Evolutionary conservation across 192 early-diverging fungal genomes (phyloP).

Genomic region (Jimgerdemannia flammicorona): DNA sequence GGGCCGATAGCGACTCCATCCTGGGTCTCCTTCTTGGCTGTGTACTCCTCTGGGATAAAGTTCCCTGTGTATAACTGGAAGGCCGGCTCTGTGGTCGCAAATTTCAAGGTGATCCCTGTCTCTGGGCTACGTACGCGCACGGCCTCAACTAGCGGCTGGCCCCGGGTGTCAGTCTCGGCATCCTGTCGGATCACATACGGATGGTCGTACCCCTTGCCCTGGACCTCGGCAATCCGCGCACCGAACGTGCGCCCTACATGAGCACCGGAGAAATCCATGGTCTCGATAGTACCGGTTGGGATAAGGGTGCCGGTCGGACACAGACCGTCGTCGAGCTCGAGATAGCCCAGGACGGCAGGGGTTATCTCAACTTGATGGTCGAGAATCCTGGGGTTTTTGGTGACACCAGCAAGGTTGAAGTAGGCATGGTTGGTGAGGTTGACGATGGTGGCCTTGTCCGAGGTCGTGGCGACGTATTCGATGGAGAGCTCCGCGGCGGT

Average conservation of each 20-base stretch:
- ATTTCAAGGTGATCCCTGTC: constrained; percentile 58
- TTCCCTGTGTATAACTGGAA: constrained; percentile 88
- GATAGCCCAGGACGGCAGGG: constrained; percentile 41
- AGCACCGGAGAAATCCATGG: constrained; percentile 55
- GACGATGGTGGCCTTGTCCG: constrained; percentile 51
- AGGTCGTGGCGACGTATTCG: constrained; percentile 41
- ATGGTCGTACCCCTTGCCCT: constrained; percentile 79
- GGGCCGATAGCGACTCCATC: constrained; percentile 38
- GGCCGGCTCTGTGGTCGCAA: constrained; percentile 66
- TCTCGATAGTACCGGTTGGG: constrained; percentile 25
- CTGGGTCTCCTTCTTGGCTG: constrained; percentile 35
- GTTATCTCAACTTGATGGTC: constrained; percentile 52
- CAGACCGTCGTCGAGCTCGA: constrained; percentile 49
- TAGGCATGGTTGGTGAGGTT: constrained; percentile 88
- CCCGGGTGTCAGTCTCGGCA: constrained; percentile 18
- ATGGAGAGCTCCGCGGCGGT: constrained; percentile 47
- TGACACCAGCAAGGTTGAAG: constrained; percentile 81
- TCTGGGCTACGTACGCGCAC: constrained; percentile 39
- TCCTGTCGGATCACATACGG: constrained; percentile 54
- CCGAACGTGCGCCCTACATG: constrained; percentile 37
- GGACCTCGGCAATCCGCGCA: constrained; percentile 45
- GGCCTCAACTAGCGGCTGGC: constrained; percentile 16
- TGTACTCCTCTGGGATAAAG: constrained; percentile 48
- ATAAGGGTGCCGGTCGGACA: constrained; percentile 72
- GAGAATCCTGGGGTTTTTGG: constrained; percentile 34